Base-by-base conservation (phyloP, 352 stramenopile species). In the Phytophthora uliginosa region DNA sequence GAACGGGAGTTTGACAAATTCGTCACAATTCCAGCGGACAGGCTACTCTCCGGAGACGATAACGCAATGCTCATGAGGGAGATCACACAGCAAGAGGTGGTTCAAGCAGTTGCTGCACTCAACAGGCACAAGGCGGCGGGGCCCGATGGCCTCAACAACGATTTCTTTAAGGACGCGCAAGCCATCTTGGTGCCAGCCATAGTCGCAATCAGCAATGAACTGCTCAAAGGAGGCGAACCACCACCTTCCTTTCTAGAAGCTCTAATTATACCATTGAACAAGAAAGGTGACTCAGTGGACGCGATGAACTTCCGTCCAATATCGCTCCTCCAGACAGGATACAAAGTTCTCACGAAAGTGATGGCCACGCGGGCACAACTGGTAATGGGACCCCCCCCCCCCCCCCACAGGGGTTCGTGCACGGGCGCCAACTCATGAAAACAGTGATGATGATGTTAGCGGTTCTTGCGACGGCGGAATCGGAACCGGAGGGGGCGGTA, bases 391-490 rank as follows among this genome's bases (percentile, higher is more conserved):
- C n/a, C n/a, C n/a, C n/a, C n/a, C n/a, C n/a, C n/a, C n/a, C n/a
- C n/a, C n/a, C n/a, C n/a, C n/a, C n/a, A n/a, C n/a, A 42, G 17
- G 36, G 36, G 12, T 42, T 42, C 36, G 10, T 18, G 36, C 36
- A 42, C 36, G 6, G 36, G 12, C 15, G 36, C 15, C 36, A 42
- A 3, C 24, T 3, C 24, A 34, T 38, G 24, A 57, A 57, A n/a
- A 36, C 51, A 38, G 51, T 57, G 12, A 36, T 57, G 22, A 57
- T 57, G 51, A 57, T 57, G 51, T n/a, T 57, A 18, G 51, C 51
- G 22, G 12, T n/a, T 38, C 24, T 57, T 3, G 17, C 20, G 7
- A 34, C 20, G 4, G 51, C 24, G 8, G 2, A 18, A 34, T 10
- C 7, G 4, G 51, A 57, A 57, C 51, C 20, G 7, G 51, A 57